Evolutionary conservation across 192 early-diverging fungal genomes (phyloP).

Genomic region (Backusella sp.): DNA sequence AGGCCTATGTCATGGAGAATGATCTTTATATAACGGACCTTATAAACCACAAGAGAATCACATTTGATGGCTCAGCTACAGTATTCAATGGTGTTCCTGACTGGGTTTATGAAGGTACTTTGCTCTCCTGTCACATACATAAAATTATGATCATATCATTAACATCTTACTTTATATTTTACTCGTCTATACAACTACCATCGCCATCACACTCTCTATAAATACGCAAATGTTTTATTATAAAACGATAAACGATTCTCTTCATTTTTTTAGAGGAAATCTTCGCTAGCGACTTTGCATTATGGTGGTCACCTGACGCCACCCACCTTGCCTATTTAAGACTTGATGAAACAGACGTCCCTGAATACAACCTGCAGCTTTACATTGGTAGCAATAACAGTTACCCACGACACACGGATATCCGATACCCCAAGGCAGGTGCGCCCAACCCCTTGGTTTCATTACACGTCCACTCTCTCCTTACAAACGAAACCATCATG

Average conservation of each 20-base stretch:
- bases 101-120: conserved; percentile 88
- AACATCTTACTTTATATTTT: not conserved
- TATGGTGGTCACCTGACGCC: conserved; percentile 91
- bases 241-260: not conserved
- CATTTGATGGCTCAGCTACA: conserved; percentile 76
- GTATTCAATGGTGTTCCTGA: conserved; percentile 94
- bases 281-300: conserved; percentile 57
- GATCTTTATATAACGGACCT: conserved; percentile 82
- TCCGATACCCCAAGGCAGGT: conserved; percentile 96
- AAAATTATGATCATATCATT: not conserved
- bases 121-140: not conserved
- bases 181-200: not conserved
- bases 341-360: conserved; percentile 86
- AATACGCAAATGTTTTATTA: not conserved
- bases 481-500: conserved; percentile 14
- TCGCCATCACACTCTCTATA: not conserved
- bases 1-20: conserved; percentile 86
- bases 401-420: conserved; percentile 68
- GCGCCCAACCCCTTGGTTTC: conserved; percentile 78
- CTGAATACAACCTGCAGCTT: conserved; percentile 71
- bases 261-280: conserved; percentile 73
- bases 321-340: conserved; percentile 78
- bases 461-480: conserved; percentile 66
- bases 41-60: conserved; percentile 67
- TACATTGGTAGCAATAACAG: conserved; percentile 55